Evolutionary conservation across 2,329 filamentous ascomycete genomes (phyloP).

Genomic region (Pseudogymnoascus sp.): DNA sequence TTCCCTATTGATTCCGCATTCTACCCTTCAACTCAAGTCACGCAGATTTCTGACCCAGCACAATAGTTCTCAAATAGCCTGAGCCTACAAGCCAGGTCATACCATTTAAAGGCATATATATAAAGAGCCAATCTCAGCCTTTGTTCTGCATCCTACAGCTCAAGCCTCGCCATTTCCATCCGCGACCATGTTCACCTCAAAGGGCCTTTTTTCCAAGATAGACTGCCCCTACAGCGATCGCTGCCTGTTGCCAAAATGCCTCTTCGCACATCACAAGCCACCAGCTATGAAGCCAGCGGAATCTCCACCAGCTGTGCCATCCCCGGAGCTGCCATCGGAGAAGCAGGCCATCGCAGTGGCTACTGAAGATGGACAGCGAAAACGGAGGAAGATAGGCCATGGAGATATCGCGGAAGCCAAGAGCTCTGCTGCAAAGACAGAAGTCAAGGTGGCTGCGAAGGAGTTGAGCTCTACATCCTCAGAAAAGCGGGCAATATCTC

Average conservation of each 20-base stretch:
- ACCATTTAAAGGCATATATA: neutral
- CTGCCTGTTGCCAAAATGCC: conserved; percentile 28
- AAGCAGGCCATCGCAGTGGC: neutral
- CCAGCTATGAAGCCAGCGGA: neutral
- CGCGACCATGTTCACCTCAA: conserved; percentile 27
- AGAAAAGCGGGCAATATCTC: conserved; percentile 21
- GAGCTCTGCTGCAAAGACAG: neutral
- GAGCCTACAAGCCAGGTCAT: neutral
- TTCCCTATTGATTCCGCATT: neutral
- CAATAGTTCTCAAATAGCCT: neutral
- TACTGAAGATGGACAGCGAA: conserved; percentile 29
- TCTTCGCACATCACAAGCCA: conserved; percentile 23
- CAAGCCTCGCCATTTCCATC: neutral
- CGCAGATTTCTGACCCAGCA: conserved; percentile 2
- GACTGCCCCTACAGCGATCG: conserved; percentile 25
- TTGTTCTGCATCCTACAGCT: neutral
- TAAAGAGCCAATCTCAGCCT: neutral
- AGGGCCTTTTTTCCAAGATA: conserved; percentile 26
- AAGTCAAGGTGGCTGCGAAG: neutral
- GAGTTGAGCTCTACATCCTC: conserved; percentile 9
- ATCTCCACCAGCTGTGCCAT: neutral
- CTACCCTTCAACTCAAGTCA: neutral
- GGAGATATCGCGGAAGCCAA: neutral
- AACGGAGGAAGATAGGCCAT: conserved; percentile 26
- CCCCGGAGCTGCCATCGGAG: neutral